Conservation (phyloP, 495 filamentous ascomycete species). For the Parathielavia appendiculata region DNA sequence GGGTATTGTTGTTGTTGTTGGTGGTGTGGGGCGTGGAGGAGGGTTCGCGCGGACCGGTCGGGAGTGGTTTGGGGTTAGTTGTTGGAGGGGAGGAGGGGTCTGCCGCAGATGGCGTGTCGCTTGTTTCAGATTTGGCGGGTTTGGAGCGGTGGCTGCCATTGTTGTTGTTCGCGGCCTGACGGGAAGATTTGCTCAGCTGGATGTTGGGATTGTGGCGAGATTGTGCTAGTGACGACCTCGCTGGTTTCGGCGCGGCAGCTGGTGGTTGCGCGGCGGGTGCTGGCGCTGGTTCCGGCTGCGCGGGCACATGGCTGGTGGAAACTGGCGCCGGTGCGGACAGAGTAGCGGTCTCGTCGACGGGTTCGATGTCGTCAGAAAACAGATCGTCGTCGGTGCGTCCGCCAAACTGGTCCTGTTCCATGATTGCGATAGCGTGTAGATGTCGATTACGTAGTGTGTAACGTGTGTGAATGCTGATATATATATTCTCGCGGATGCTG, state of each 20-base stretch:
- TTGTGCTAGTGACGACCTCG: constrained; percentile 32
- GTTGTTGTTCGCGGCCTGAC: constrained; percentile 23
- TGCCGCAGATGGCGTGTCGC: not conserved
- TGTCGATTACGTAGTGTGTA: not conserved
- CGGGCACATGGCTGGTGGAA: not conserved
- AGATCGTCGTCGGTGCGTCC: constrained; percentile 49
- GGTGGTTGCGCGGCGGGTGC: not conserved
- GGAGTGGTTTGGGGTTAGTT: constrained; percentile 3
- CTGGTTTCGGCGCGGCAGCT: not conserved
- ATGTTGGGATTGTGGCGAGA: constrained; percentile 34
- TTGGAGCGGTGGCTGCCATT: constrained; percentile 7
- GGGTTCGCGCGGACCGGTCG: constrained; percentile 8
- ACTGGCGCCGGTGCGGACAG: not conserved
- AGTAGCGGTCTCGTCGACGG: constrained; percentile 24
- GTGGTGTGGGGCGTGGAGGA: constrained; percentile 5
- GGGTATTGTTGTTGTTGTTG: not conserved
- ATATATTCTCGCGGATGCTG: not conserved
- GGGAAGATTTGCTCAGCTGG: constrained; percentile 22
- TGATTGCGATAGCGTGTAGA: not conserved
- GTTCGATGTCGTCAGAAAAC: constrained; percentile 49
- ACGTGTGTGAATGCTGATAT: not conserved
- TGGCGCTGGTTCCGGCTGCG: not conserved
- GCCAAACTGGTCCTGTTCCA: constrained; percentile 42
- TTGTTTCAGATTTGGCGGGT: constrained; percentile 5
- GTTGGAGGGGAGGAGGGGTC: not conserved